Evolutionary conservation across 768 basidiomycete genomes (phyloP).

Genomic region (Serendipita sp.): DNA sequence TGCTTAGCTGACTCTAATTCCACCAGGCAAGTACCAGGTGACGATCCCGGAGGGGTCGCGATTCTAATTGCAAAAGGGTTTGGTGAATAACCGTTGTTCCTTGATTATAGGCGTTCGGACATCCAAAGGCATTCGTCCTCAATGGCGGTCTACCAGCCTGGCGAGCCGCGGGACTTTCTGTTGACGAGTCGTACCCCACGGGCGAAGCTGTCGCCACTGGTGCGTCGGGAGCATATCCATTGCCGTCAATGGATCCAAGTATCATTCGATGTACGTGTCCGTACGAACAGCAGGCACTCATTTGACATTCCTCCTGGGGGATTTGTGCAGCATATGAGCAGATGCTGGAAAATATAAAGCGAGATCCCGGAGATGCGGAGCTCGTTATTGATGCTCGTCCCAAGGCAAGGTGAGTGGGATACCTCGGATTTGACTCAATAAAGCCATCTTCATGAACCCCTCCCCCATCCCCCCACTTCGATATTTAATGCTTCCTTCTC

Average conservation of each 20-base stretch:
- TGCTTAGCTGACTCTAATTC: no score
- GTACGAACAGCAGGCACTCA: no score
- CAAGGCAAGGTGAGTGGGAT: constrained; percentile 44
- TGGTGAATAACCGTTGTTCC: background rate
- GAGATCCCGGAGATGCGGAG: constrained; percentile 34
- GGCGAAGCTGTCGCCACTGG: constrained; percentile 13
- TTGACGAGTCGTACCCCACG: constrained; percentile 24
- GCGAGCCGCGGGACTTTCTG: constrained; percentile 47
- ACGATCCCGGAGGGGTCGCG: background rate
- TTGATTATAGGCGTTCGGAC: constrained; percentile 48
- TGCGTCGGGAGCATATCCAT: constrained; percentile 28
- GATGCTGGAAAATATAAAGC: constrained; percentile 52
- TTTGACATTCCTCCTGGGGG: no score
- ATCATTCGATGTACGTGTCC: constrained; percentile 35
- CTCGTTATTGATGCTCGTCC: constrained; percentile 82
- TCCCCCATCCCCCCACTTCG: no score
- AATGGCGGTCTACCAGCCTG: constrained; percentile 87
- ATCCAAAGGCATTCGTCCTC: constrained; percentile 68
- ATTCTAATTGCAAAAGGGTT: background rate
- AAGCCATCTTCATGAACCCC: no score
- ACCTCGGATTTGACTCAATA: no score
- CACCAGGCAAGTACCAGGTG: no score
- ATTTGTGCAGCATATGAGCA: constrained; percentile 52
- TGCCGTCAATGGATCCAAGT: constrained; percentile 34
- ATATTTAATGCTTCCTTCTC: no score